Evolutionary conservation across 176 grass and related monocot genomes (phyloP), one percentile per base, ranked within the genome.

Genomic region (Oryza coarctata): DNA sequence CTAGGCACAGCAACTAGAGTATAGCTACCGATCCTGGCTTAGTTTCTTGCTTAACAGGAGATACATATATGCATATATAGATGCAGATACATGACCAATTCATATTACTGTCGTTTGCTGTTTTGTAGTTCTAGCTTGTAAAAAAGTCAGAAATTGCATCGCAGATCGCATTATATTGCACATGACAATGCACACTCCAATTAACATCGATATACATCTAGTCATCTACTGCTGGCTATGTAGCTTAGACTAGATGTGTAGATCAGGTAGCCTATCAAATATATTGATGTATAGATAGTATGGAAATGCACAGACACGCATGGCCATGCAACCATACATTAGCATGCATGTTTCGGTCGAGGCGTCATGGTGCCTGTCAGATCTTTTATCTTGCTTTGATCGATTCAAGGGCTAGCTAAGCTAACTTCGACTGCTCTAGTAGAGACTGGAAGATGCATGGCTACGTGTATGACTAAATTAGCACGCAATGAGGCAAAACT

Each of bases 301-400:
- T 65, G 87, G 45, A 89, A 81, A 75, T 69, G 76, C 63, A 78
- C 52, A 80, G 33, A 74, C 58, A 80, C 45, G 23, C 77, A 66
- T 76, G 73, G 15, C 52, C 67, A 71, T 89, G 82, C 77, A 80
- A 80, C 63, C 80, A 82, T 68, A 64, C 71, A 89, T 45, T 70
- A 25, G 71, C 70, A 76, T 81, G 77, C 52, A 55, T 76, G 65
- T 57, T 33, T 63, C 28, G 15, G 43, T 34, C 58, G 14, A 68
- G 43, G 83, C 65, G 72, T 77, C 55, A 35, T 60, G 33, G 57
- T 77, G 77, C 26, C 77, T 82, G 57, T 67, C 43, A 60, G 78
- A 86, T 72, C 69, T 82, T 88, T 71, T 55, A 55, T 55, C 60
- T 85, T 67, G 83, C 34, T 27, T 89, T 71, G 11, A 85, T 76